A percentile compares a stretch with the other conserved stretches of the same genome.
phyloP scores from a whole-genome alignment of 2,329 filamentous ascomycete species.

The Myrmaecium sp. region DNA sequence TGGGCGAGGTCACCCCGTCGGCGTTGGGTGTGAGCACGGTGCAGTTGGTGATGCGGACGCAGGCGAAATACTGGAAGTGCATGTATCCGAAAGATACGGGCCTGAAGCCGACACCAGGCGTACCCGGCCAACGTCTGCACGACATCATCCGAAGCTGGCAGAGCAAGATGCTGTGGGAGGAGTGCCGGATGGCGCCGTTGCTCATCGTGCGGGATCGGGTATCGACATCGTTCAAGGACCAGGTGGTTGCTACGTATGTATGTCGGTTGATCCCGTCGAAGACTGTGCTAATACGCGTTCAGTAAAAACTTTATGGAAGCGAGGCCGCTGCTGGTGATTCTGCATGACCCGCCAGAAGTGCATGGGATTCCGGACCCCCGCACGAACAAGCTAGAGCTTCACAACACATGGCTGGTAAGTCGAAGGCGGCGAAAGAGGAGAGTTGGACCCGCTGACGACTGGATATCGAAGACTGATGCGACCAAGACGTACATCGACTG shows the following conservation, averaged over 20 bases:
- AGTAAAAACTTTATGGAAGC: conserved; percentile 48
- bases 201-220: conserved; percentile 60
- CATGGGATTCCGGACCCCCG: conserved; percentile 25
- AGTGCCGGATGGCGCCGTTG: conserved; percentile 62
- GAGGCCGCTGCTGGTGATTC: conserved; percentile 60
- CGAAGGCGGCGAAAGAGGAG: conserved; percentile 8
- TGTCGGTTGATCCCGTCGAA: conserved; percentile 8
- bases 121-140: conserved; percentile 48
- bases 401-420: conserved; percentile 79
- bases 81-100: conserved; percentile 49
- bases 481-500: conserved; percentile 70
- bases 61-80: conserved; percentile 67
- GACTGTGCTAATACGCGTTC: conserved; percentile 6
- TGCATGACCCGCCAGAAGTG: conserved; percentile 61
- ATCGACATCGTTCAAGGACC: conserved; percentile 66
- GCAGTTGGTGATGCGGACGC: conserved; percentile 38
- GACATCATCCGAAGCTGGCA: conserved; percentile 70
- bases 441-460: conserved; percentile 24
- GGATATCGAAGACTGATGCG: conserved; percentile 50
- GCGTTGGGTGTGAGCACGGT: conserved; percentile 25
- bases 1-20: conserved; percentile 27
- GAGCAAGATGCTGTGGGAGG: conserved; percentile 50
- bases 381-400: conserved; percentile 57
- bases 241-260: conserved; percentile 59
- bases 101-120: conserved; percentile 16